Base-by-base conservation (phyloP, 768 basidiomycete genomes). In the Pholiota microspora region DNA sequence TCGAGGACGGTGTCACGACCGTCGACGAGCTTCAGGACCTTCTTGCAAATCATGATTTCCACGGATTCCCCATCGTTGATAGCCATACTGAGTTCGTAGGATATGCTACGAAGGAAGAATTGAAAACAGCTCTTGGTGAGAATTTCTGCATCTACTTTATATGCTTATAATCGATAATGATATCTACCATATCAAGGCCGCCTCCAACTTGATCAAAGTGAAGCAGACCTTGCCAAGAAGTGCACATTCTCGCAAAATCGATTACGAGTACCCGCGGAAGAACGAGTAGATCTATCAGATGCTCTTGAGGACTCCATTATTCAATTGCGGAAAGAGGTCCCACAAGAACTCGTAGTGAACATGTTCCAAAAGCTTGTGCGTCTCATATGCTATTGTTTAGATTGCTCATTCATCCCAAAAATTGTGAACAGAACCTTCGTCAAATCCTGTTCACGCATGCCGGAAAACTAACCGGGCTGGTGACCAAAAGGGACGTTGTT, bases 361-460 rank as follows among this genome's bases (percentile, higher is more conserved):
- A 85, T 86, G 80, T 88, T 88, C 72, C 87, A 87, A 67, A 87
- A 84, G 70, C 67, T 89, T 66, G 88, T 85, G 51, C 42, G 64
- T 68, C 51, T 7, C 13, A 31, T 16, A 24, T 27, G 12, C 45
- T 16, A 1, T 2, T 9, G 3, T 18, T 8, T 4, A 42, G 8
- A 21, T 7, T 21, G 12, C 2, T 10, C 2, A 45, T 54, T 45
- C 49, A 18, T 48, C 21, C 45, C 9, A 24, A 31, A 45, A 28
- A 13, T 60, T 28, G 25, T 16, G 21, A 25, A 8, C 60, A 89
- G 86, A 88, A 86, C 62, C 64, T 88, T 9, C 81, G 84, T 7
- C 84, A 85, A 64, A 79, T 89, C 21, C 66, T 88, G 42, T 88
- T 89, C 66, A 84, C 86, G 0, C 73, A 81, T 34, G 71, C 69